Conservation (phyloP, 2,329 filamentous ascomycete genomes). For the Cucurbitaria berberidis region DNA sequence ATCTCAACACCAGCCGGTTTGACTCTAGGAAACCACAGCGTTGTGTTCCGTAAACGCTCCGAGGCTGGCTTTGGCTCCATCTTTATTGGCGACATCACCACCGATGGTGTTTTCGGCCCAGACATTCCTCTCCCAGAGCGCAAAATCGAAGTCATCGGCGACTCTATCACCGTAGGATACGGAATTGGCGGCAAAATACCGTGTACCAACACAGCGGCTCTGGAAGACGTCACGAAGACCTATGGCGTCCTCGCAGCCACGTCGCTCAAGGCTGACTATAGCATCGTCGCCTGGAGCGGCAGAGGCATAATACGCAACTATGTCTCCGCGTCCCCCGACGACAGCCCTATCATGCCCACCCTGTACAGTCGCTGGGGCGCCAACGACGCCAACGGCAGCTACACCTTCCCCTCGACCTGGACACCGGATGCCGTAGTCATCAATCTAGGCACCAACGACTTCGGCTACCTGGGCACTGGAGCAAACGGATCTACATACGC, state of each 20-base stretch:
- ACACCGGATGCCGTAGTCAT: slow-evolving; percentile 51
- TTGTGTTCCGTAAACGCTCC: slow-evolving; percentile 50
- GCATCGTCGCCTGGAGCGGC: slow-evolving; percentile 54
- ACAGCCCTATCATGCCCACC: slow-evolving; percentile 48
- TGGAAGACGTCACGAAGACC: slow-evolving; percentile 52
- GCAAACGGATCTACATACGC: not conserved
- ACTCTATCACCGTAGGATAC: slow-evolving; percentile 56
- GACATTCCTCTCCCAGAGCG: slow-evolving; percentile 29
- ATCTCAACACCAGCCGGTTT: slow-evolving; percentile 40
- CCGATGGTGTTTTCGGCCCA: slow-evolving; percentile 35
- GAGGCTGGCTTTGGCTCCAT: slow-evolving; percentile 47
- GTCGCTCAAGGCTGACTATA: slow-evolving; percentile 52
- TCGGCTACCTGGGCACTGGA: slow-evolving; percentile 38
- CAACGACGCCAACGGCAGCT: slow-evolving; percentile 48
- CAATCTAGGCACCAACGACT: slow-evolving; percentile 56
- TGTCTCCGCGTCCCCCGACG: slow-evolving; percentile 31
- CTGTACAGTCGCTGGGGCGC: slow-evolving; percentile 54
- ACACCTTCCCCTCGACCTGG: slow-evolving; percentile 46
- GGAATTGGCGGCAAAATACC: slow-evolving; percentile 52
- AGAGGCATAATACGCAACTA: slow-evolving; percentile 54
- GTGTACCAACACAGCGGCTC: slow-evolving; percentile 49
- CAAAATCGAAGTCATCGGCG: slow-evolving; percentile 54
- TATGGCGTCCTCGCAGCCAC: slow-evolving; percentile 54
- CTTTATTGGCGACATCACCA: slow-evolving; percentile 34
- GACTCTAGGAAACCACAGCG: slow-evolving; percentile 43